These are phyloP conservation scores for Protomyces macrosporus DNA, from an alignment of 1,139 yeast species.

Conservation along the genomic window DNA sequence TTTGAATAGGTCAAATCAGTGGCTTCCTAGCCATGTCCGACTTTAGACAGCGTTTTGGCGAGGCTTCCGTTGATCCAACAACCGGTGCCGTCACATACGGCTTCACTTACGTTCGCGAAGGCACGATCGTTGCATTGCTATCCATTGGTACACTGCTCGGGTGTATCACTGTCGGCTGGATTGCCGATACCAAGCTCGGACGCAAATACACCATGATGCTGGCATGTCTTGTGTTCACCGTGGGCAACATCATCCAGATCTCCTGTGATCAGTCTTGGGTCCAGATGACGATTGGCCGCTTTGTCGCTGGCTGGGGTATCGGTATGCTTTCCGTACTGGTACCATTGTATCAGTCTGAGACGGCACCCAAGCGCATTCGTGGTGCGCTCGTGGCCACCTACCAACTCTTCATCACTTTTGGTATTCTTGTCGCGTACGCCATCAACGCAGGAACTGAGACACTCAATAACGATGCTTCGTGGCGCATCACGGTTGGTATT, in stretches of 20 bases:
- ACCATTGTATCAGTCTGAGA: slow-evolving; percentile 66
- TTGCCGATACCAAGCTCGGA: slow-evolving; percentile 48
- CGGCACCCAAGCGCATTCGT: slow-evolving; percentile 63
- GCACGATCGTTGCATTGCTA: slow-evolving; percentile 51
- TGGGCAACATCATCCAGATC: slow-evolving; percentile 52
- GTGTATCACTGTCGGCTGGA: slow-evolving; percentile 46
- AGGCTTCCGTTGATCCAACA: slow-evolving; percentile 3
- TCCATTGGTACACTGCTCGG: slow-evolving; percentile 54
- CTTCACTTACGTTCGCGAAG: slow-evolving; percentile 40
- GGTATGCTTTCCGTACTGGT: slow-evolving; percentile 62
- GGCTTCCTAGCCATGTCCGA: slow-evolving; percentile 71
- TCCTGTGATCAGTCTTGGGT: slow-evolving; percentile 48
- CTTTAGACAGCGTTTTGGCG: slow-evolving; percentile 52
- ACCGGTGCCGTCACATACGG: slow-evolving; percentile 33
- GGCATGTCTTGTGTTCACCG: slow-evolving; percentile 46
- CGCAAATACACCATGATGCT: slow-evolving; percentile 49
- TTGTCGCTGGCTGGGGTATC: slow-evolving; percentile 53
- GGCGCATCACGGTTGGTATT: slow-evolving; percentile 57
- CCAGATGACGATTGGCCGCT: slow-evolving; percentile 43
- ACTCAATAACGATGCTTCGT: slow-evolving; percentile 49
- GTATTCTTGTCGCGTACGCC: slow-evolving; percentile 63
- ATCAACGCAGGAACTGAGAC: slow-evolving; percentile 60
- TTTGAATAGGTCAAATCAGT: slow-evolving; percentile 69
- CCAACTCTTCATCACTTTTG: slow-evolving; percentile 55
- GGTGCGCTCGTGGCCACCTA: slow-evolving; percentile 65